Evolutionary conservation across 2,329 filamentous ascomycete species (phyloP).

Genomic region (Ophiostoma sp.): DNA sequence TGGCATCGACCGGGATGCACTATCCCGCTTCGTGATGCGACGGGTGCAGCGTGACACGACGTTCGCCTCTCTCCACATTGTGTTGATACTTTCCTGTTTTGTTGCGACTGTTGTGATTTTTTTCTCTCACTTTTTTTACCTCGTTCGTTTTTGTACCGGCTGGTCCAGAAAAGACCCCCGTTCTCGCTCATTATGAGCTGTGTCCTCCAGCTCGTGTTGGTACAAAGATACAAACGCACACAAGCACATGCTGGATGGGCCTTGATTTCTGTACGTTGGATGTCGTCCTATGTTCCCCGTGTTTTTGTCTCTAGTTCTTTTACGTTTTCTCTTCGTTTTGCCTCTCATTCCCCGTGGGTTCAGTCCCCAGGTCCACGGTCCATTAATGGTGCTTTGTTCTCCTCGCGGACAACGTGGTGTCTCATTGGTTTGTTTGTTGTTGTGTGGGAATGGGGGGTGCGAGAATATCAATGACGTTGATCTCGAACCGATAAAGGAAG

Average conservation of each 20-base stretch:
- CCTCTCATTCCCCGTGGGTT: neutral
- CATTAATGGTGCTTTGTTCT: neutral
- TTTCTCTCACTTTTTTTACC: neutral
- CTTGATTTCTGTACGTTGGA: neutral
- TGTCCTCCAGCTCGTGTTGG: neutral
- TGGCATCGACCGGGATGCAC: neutral
- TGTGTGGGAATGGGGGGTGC: neutral
- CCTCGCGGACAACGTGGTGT: neutral
- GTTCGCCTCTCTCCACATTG: neutral
- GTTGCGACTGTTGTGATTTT: neutral
- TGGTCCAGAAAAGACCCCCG: neutral
- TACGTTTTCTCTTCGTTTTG: neutral
- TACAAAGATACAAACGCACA: neutral
- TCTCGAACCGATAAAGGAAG: neutral
- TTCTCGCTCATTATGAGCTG: neutral
- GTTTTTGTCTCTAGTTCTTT: neutral
- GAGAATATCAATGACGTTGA: constrained; percentile 17
- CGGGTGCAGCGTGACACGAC: neutral
- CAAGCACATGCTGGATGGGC: neutral
- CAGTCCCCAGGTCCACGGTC: neutral
- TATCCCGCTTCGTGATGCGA: neutral
- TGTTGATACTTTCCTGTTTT: neutral
- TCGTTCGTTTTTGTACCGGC: neutral
- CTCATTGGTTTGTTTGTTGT: neutral
- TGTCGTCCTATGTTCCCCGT: neutral